Percentiles rank a stretch among this genome's conserved stretches.
Evolutionary conservation across 2,329 filamentous ascomycete species (phyloP).

Genomic region (Colletotrichum lupini): DNA sequence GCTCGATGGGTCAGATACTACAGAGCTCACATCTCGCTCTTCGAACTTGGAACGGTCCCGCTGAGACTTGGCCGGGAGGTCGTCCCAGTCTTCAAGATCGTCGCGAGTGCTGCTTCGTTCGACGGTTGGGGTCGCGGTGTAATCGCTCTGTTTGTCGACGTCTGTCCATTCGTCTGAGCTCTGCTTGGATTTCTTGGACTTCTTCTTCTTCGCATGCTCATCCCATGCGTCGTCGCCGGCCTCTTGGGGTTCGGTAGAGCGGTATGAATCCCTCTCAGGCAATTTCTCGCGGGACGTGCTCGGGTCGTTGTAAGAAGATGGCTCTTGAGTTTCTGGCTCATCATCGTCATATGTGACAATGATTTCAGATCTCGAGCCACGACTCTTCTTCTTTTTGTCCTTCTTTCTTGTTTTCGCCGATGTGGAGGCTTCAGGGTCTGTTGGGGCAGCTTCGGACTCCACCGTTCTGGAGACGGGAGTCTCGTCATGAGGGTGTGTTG

Average conservation of each 20-base stretch:
- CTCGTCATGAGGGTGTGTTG: neutral
- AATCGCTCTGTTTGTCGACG: conserved; percentile 29
- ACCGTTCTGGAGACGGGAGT: neutral
- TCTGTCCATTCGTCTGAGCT: conserved; percentile 37
- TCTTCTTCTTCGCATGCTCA: conserved; percentile 43
- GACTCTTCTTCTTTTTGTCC: conserved; percentile 56
- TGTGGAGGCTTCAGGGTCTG: conserved; percentile 38
- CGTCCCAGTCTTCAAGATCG: conserved; percentile 16
- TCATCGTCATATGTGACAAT: conserved; percentile 43
- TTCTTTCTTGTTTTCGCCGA: conserved; percentile 45
- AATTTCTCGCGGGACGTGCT: neutral
- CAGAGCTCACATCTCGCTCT: conserved; percentile 60
- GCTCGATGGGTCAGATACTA: conserved; percentile 57
- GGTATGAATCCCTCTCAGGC: conserved; percentile 22
- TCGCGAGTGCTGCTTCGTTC: conserved; percentile 11
- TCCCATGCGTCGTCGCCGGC: conserved; percentile 41
- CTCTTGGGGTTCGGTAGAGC: conserved; percentile 36
- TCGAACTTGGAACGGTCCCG: conserved; percentile 45
- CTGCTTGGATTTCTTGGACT: conserved; percentile 42
- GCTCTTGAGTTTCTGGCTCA: conserved; percentile 26
- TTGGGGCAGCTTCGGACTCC: neutral
- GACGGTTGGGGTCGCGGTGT: neutral
- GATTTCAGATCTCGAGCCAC: conserved; percentile 42
- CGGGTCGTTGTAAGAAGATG: neutral
- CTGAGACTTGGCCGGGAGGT: conserved; percentile 26